These are phyloP conservation scores for Plasmodium malariae DNA, from an alignment of 169 alveolate species.

Conservation along the genomic window DNA sequence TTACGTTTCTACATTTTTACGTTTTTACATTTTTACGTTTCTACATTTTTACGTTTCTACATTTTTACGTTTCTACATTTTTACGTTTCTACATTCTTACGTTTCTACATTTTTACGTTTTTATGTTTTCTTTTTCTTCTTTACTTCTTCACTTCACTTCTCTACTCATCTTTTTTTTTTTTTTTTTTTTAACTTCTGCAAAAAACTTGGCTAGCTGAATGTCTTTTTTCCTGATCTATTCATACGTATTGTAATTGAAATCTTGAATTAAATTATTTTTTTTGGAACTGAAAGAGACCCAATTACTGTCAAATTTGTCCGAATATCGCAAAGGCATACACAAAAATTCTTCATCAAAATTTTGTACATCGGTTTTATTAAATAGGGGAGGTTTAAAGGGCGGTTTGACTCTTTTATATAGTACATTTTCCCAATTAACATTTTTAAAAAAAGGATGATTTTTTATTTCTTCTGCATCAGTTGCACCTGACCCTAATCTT, in stretches of 20 bases:
- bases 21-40: too few species aligned
- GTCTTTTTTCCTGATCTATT: not conserved
- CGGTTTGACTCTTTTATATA: constrained; percentile 78
- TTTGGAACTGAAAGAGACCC: not conserved
- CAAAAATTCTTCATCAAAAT: constrained; percentile 76
- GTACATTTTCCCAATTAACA: constrained; percentile 86
- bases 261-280: constrained; percentile 7
- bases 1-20: too few species aligned
- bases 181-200: not conserved
- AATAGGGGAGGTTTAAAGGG: constrained; percentile 86
- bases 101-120: too few species aligned
- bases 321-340: constrained; percentile 45
- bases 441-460: constrained; percentile 88
- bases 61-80: too few species aligned
- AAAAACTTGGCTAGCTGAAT: too few species aligned
- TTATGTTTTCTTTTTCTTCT: too few species aligned
- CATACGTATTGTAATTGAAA: constrained; percentile 56
- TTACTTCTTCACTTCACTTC: too few species aligned
- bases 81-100: too few species aligned
- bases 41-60: too few species aligned
- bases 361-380: constrained; percentile 80
- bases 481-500: constrained; percentile 86
- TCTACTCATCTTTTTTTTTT: not conserved
- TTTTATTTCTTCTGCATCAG: constrained; percentile 85
- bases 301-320: constrained; percentile 30